These are phyloP conservation scores for Xylariales sp. DNA, from an alignment of 2,329 filamentous ascomycete genomes.

Conservation along the genomic window DNA sequence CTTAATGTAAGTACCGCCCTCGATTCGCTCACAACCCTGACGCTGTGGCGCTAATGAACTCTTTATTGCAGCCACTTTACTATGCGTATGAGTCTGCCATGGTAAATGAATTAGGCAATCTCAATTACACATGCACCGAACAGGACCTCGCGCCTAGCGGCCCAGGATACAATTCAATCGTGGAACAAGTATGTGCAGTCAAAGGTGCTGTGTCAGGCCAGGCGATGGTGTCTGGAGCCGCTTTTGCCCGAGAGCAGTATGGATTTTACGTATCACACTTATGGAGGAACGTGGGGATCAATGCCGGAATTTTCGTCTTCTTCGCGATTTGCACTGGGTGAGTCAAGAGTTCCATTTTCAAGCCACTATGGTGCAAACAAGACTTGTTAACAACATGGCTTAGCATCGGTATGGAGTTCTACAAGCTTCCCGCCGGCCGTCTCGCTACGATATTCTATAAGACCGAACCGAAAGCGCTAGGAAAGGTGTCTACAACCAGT, in stretches of 20 bases:
- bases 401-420: constrained; percentile 39
- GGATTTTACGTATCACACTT: too few relatives aligned
- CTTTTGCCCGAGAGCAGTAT: too few relatives aligned
- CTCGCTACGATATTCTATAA: constrained; percentile 44
- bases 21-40: too few relatives aligned
- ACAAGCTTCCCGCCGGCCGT: constrained; percentile 38
- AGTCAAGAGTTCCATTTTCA: too few relatives aligned
- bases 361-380: too few relatives aligned
- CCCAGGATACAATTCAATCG: constrained; percentile 28
- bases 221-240: too few relatives aligned
- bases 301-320: too few relatives aligned
- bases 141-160: constrained; percentile 34
- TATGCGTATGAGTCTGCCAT: constrained; percentile 41
- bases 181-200: constrained; percentile 36
- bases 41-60: too few relatives aligned
- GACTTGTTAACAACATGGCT: too few relatives aligned
- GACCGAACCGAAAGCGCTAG: constrained; percentile 18
- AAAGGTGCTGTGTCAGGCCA: too few relatives aligned
- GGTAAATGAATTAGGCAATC: constrained; percentile 37
- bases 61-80: constrained; percentile 34
- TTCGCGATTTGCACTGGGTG: too few relatives aligned
- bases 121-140: constrained; percentile 31
- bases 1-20: constrained; percentile 54
- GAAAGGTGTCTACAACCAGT: not conserved
- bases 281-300: too few relatives aligned